Evolutionary conservation across 768 basidiomycete species (phyloP).

Genomic region (Macrolepiota dolichaula): DNA sequence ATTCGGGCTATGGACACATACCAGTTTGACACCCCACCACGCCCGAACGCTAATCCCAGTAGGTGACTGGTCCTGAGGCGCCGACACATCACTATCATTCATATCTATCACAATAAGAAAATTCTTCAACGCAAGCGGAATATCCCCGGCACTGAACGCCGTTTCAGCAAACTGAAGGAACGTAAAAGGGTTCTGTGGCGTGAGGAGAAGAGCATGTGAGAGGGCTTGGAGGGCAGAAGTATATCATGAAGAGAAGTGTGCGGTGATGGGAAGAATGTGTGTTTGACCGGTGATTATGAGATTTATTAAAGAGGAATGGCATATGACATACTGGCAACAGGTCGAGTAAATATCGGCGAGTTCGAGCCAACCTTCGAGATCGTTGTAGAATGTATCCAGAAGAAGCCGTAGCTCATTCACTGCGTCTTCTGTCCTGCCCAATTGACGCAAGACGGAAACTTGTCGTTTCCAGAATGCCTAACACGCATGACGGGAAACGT

Average conservation of each 20-base stretch:
- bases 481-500: no score
- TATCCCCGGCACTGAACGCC: slow-evolving; percentile 74
- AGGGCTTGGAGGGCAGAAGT: slow-evolving; percentile 68
- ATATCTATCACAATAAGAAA: slow-evolving; percentile 80
- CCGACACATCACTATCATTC: slow-evolving; percentile 54
- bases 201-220: slow-evolving; percentile 77
- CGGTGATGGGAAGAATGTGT: no score
- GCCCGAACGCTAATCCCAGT: slow-evolving; percentile 63
- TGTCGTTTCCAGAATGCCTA: slow-evolving; percentile 81
- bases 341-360: slow-evolving; percentile 77
- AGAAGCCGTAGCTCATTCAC: slow-evolving; percentile 69
- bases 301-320: background rate
- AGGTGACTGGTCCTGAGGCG: slow-evolving; percentile 36
- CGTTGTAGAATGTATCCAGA: slow-evolving; percentile 86
- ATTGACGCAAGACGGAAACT: slow-evolving; percentile 64
- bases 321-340: slow-evolving; percentile 62
- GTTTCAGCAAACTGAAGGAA: slow-evolving; percentile 86
- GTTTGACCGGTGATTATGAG: background rate
- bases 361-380: slow-evolving; percentile 86
- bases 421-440: slow-evolving; percentile 60
- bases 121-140: slow-evolving; percentile 74
- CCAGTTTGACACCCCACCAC: slow-evolving; percentile 83
- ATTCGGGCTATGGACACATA: no score
- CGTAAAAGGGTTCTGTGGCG: slow-evolving; percentile 84
- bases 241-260: no score